Evolutionary conservation across 2,329 filamentous ascomycete species (phyloP), one percentile per base, ranked within the genome.

Genomic region (Fusarium nanum): DNA sequence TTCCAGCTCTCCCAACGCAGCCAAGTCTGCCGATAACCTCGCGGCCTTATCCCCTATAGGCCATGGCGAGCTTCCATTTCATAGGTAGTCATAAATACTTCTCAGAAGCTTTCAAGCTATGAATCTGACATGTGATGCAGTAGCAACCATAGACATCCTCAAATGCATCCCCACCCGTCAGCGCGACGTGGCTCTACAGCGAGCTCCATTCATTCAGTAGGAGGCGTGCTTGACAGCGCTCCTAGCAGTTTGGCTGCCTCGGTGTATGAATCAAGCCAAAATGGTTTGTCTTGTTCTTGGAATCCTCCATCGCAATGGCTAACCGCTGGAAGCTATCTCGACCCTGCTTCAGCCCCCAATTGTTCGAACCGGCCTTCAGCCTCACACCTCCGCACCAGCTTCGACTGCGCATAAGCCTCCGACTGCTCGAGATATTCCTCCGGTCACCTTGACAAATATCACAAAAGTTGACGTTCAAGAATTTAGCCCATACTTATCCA

Each of bases 281-380:
- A 97, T 87, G 94, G 91, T 92, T 79, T 30, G 79, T 78, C 45
- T 30, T 37, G 14, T 25, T 23, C 10, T n/a, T 42, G n/a, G 10
- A 27, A 56, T 12, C 23, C 53, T 40, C 32, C 22, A 20, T 53
- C 32, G 32, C 61, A 42, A 56, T 44, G 22, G 54, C 61, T 76
- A 53, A 75, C 58, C 22, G 14, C 53, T 40, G 52, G 55, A 49
- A 93, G 92, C 96, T 67, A 98, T 98, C 74, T 97, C 94, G 11
- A 97, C 93, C 2, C 86, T 98, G n/a, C 87, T 98, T 6, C 93
- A 97, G 76, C 91, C 93, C 28, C 93, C 95, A 6, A 97, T 97
- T 72, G 89, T 97, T 60, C 89, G 95, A 70, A 97, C 94, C 4
- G 94, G 95, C 60, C 87, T 97, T 52, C 85, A 94, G 57, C 92